phyloP scores from a whole-genome alignment of 176 grass and related monocot species.

The Metroxylon sagu region DNA sequence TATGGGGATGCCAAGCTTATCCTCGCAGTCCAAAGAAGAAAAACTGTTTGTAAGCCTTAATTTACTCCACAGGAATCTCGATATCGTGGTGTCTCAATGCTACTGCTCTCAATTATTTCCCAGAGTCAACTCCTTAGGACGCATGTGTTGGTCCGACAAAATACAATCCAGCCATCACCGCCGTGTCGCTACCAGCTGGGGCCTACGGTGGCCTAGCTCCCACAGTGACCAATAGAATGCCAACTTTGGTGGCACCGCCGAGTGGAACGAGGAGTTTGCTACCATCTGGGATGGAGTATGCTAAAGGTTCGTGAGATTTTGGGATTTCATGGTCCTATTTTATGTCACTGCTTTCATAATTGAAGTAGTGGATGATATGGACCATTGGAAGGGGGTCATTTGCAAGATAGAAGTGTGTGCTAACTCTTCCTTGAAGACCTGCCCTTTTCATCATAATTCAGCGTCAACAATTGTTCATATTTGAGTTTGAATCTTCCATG shows the following conservation, averaged over 20 bases:
- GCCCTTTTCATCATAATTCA: too few species aligned
- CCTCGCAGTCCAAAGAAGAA: background rate
- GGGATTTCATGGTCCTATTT: too few species aligned
- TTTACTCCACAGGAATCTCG: background rate
- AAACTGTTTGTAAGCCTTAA: background rate
- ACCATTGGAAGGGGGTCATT: too few species aligned
- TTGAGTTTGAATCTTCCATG: too few species aligned
- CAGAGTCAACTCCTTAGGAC: conserved; percentile 10
- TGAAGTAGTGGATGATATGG: too few species aligned
- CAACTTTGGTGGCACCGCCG: too few species aligned
- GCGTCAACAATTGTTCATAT: too few species aligned
- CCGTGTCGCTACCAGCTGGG: conserved; percentile 18
- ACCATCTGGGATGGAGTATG: background rate
- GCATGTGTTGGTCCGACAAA: conserved; percentile 26
- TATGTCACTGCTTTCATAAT: too few species aligned
- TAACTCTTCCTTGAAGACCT: too few species aligned
- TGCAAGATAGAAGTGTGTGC: too few species aligned
- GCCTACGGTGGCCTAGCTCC: background rate
- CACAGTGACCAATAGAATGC: background rate
- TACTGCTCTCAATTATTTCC: conserved; percentile 19
- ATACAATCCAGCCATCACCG: background rate
- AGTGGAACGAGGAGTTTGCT: background rate
- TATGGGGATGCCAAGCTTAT: background rate
- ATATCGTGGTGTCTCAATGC: background rate
- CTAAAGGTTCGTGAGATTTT: background rate